A percentile compares a stretch with the other conserved stretches of the same genome.
phyloP scores from a whole-genome alignment of 768 basidiomycete species.

The Mycena maculata region DNA sequence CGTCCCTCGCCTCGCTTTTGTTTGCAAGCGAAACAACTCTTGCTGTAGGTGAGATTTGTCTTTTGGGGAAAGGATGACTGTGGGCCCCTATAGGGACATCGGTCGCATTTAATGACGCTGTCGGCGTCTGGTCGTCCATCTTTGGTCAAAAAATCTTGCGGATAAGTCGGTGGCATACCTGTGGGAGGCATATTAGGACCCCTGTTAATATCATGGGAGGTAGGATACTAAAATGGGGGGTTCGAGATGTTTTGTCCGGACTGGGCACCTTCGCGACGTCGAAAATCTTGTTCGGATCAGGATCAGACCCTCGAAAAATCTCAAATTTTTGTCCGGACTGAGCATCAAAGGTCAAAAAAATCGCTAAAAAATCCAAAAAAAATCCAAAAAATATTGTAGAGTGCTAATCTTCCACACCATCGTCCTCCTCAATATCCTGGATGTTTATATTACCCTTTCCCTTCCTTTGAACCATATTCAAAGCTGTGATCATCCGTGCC shows the following conservation, averaged over 20 bases:
- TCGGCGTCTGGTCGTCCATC: background rate
- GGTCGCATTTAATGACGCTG: background rate
- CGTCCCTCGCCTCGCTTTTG: background rate
- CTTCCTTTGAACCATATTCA: background rate
- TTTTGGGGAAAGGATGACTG: background rate
- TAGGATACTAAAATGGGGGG: background rate
- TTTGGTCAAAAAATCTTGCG: background rate
- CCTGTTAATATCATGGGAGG: background rate
- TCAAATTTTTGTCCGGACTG: background rate
- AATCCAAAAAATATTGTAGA: background rate
- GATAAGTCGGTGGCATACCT: background rate
- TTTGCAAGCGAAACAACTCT: background rate
- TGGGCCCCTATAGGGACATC: slow-evolving; percentile 1
- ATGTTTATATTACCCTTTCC: background rate
- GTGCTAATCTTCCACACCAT: background rate
- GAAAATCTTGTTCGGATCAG: background rate
- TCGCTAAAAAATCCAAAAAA: background rate
- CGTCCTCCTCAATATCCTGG: background rate
- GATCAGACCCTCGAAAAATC: background rate
- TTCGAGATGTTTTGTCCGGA: background rate
- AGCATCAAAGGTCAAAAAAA: slow-evolving; percentile 3
- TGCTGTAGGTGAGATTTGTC: background rate
- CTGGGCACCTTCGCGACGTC: background rate
- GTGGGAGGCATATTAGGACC: background rate
- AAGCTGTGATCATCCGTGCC: background rate